phyloP scores from a whole-genome alignment of 164 flowering plant species.

The Stephania japonica region DNA sequence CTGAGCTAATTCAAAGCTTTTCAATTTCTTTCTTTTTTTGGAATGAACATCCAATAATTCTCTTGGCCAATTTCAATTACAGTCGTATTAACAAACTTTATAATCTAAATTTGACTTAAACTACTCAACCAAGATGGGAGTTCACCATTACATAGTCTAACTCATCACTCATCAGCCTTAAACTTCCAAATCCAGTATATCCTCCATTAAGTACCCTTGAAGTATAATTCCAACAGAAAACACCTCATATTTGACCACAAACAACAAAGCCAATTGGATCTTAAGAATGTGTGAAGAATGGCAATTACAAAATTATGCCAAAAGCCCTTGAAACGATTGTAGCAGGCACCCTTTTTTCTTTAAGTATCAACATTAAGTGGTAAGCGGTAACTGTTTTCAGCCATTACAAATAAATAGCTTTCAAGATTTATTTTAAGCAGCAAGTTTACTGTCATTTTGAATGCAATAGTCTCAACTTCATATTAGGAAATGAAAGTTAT shows the following conservation, averaged over 20 bases:
- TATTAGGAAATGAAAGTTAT: no score
- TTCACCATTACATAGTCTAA: neutral
- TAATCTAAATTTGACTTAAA: neutral
- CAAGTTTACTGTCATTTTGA: neutral
- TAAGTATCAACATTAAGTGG: neutral
- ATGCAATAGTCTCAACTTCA: neutral
- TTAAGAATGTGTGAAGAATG: no score
- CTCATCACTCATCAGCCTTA: neutral
- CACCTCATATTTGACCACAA: no score
- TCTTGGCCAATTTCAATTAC: neutral
- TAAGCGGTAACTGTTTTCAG: neutral
- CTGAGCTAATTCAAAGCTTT: neutral
- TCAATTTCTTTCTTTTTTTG: no score
- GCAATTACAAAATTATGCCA: neutral
- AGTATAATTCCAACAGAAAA: no score
- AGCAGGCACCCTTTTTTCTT: neutral
- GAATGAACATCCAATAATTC: neutral
- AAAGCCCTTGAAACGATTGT: neutral
- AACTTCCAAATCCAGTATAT: neutral
- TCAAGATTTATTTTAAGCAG: neutral
- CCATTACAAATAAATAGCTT: neutral
- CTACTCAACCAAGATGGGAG: neutral
- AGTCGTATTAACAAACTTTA: neutral
- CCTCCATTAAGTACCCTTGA: neutral
- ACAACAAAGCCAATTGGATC: no score